These are phyloP conservation scores for Begonia fuchsioides DNA, from an alignment of 306 rosid genomes.

Conservation along the genomic window DNA sequence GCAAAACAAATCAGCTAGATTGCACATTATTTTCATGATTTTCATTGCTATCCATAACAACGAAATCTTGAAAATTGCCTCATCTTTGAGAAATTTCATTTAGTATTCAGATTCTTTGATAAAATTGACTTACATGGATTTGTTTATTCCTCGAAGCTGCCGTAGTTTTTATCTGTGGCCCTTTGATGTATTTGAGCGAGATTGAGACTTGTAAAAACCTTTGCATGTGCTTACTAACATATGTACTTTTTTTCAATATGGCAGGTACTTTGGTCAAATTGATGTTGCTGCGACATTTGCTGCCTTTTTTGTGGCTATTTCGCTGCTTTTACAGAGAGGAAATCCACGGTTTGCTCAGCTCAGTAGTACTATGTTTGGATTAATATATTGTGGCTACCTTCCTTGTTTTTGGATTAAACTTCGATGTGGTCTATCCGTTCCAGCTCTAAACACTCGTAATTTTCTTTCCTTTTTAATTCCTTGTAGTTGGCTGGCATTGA, in stretches of 20 bases:
- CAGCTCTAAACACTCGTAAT: slow-evolving; percentile 71
- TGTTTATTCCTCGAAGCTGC: no score
- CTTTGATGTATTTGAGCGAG: no score
- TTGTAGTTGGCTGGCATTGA: no score
- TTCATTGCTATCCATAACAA: no score
- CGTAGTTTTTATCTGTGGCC: no score
- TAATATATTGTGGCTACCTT: slow-evolving; percentile 91
- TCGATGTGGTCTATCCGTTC: slow-evolving; percentile 92
- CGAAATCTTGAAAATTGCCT: neutral
- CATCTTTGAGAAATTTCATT: neutral
- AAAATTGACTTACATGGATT: no score
- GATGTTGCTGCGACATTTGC: slow-evolving; percentile 89
- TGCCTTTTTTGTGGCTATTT: slow-evolving; percentile 71
- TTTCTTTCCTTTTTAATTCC: slow-evolving; percentile 1
- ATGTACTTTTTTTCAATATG: slow-evolving; percentile 10
- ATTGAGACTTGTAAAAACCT: no score
- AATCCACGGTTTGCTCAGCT: slow-evolving; percentile 91
- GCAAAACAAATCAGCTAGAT: no score
- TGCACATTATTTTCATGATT: no score
- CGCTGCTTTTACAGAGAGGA: slow-evolving; percentile 80
- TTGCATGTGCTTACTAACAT: no score
- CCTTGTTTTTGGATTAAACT: slow-evolving; percentile 98
- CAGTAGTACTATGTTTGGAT: slow-evolving; percentile 85
- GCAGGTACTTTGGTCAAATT: slow-evolving; percentile 79
- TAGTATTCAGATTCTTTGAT: neutral